Evolutionary conservation across 805 yeast genomes (phyloP).

Genomic region (Cyberlindnera xishuangbannaensis): DNA sequence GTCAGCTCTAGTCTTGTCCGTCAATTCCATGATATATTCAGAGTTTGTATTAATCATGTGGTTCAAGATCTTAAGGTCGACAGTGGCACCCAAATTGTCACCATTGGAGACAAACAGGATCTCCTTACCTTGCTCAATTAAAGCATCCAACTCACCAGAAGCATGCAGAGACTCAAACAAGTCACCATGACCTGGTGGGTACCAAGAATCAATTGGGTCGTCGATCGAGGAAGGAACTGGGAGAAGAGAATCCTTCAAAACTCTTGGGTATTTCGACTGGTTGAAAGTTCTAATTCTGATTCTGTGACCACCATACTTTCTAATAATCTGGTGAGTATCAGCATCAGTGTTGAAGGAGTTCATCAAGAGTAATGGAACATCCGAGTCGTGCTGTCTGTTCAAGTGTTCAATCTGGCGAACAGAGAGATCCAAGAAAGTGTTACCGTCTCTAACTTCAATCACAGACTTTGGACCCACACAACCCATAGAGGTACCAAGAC

Average conservation of each 20-base stretch:
- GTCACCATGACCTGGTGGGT: slow-evolving; percentile 99
- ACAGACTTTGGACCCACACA: slow-evolving; percentile 99
- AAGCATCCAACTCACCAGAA: slow-evolving; percentile 87
- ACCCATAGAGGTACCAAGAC: slow-evolving; percentile 98
- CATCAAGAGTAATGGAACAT: slow-evolving; percentile 95
- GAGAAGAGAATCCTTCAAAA: slow-evolving; percentile 88
- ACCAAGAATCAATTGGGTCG: slow-evolving; percentile 84
- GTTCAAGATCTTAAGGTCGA: slow-evolving; percentile 80
- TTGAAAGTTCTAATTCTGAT: slow-evolving; percentile 92
- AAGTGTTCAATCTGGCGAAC: slow-evolving; percentile 96
- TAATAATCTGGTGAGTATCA: slow-evolving; percentile 91
- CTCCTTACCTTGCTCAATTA: slow-evolving; percentile 91
- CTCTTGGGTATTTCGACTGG: slow-evolving; percentile 97
- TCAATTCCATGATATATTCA: slow-evolving; percentile 96
- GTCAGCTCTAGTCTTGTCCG: slow-evolving; percentile 98
- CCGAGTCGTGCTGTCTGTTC: slow-evolving; percentile 84
- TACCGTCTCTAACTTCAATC: slow-evolving; percentile 97
- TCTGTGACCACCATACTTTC: slow-evolving; percentile 95
- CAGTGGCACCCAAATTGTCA: slow-evolving; percentile 98
- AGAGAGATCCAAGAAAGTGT: slow-evolving; percentile 89
- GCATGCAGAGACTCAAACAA: slow-evolving; percentile 83
- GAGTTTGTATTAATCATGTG: slow-evolving; percentile 90
- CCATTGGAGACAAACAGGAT: slow-evolving; percentile 93
- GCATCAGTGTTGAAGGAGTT: slow-evolving; percentile 96
- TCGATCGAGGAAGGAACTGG: slow-evolving; percentile 82